Evolutionary conservation across 352 stramenopile genomes (phyloP).

Genomic region (Phytophthora niederhauseri): DNA sequence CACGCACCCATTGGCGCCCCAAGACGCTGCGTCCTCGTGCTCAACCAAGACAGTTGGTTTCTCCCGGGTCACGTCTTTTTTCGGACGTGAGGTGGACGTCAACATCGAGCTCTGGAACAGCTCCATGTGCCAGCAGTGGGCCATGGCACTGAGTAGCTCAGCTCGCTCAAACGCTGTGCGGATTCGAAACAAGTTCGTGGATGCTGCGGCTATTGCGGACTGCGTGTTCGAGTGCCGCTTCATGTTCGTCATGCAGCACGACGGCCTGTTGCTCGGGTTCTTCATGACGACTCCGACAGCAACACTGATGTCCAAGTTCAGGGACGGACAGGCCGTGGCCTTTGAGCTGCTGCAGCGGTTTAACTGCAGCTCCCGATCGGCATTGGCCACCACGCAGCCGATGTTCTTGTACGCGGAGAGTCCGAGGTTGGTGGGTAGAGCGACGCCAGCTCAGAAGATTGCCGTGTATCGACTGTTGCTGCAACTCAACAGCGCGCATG

Average conservation of each 20-base stretch:
- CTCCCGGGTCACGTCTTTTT: conserved; percentile 59
- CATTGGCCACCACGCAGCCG: conserved; percentile 27
- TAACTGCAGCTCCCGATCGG: conserved; percentile 39
- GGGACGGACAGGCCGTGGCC: conserved; percentile 42
- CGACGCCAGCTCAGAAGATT: conserved; percentile 49
- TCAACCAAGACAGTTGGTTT: conserved; percentile 16
- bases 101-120: conserved; percentile 73
- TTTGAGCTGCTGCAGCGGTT: conserved; percentile 66
- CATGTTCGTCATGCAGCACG: conserved; percentile 70
- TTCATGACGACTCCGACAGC: conserved; percentile 60
- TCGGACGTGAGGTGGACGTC: conserved; percentile 61
- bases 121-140: conserved; percentile 59
- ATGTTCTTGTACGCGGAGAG: conserved; percentile 76
- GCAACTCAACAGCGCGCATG: conserved; percentile 58
- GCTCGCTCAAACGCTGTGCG: conserved; percentile 30
- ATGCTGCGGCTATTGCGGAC: conserved; percentile 10
- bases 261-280: conserved; percentile 65
- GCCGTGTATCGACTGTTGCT: conserved; percentile 59
- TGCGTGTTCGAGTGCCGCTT: conserved; percentile 62
- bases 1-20: conserved; percentile 30
- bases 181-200: conserved; percentile 15
- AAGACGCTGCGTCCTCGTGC: conserved; percentile 12
- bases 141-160: conserved; percentile 31
- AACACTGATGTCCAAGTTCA: conserved; percentile 61
- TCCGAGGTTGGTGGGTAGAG: conserved; percentile 53